Evolutionary conservation across 2,329 filamentous ascomycete genomes (phyloP).

Genomic region (Fusarium austroafricanum): DNA sequence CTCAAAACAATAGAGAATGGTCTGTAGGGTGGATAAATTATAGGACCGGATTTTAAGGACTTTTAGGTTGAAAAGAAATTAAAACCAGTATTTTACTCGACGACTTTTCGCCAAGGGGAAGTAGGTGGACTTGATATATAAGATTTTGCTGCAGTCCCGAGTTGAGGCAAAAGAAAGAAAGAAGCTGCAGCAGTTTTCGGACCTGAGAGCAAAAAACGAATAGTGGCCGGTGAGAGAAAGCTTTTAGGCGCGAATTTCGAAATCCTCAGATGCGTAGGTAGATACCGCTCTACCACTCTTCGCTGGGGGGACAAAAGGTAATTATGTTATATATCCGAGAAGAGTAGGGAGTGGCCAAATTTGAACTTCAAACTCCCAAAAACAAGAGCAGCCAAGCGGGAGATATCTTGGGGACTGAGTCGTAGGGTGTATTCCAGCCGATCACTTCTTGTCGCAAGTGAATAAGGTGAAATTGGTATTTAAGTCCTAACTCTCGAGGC

Average conservation of each 20-base stretch:
- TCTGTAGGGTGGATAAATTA: neutral
- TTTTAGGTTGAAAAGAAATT: neutral
- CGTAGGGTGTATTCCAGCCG: neutral
- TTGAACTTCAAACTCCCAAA: neutral
- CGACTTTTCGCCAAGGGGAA: neutral
- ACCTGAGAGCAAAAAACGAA: constrained; percentile 14
- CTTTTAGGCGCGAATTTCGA: neutral
- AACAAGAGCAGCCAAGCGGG: neutral
- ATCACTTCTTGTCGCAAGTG: neutral
- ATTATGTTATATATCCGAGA: neutral
- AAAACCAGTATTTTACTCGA: neutral
- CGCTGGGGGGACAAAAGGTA: neutral
- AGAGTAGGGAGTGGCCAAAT: neutral
- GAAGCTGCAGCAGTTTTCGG: neutral
- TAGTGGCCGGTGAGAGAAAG: constrained; percentile 1
- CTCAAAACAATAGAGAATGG: neutral
- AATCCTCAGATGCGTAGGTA: constrained; percentile 11
- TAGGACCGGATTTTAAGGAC: neutral
- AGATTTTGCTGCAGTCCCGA: neutral
- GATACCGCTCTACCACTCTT: constrained; percentile 25
- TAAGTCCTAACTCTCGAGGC: neutral
- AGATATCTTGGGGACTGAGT: neutral
- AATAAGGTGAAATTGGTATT: neutral
- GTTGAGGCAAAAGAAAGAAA: neutral
- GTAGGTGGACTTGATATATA: neutral